Evolutionary conservation across 2,329 filamentous ascomycete genomes (phyloP).

Genomic region (Aspergillus ochraceoroseus): DNA sequence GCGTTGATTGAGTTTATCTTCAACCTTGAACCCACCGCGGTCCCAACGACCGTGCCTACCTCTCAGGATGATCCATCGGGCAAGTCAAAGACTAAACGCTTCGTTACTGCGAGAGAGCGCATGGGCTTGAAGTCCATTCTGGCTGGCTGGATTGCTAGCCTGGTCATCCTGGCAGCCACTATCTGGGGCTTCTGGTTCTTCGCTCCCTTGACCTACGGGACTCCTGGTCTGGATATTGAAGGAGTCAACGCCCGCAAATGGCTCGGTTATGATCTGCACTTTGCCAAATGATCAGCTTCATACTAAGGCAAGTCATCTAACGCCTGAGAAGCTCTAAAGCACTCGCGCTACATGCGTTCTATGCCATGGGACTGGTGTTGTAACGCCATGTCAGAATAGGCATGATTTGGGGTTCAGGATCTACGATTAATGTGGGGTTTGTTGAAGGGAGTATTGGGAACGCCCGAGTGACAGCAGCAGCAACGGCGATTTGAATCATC

Average conservation of each 20-base stretch:
- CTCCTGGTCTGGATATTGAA: conserved; percentile 75
- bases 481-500: not conserved
- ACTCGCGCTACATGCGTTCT: not conserved
- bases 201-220: conserved; percentile 90
- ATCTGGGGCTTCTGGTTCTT: conserved; percentile 87
- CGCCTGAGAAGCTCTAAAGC: too few relatives aligned
- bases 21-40: conserved; percentile 66
- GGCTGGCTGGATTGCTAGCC: conserved; percentile 71
- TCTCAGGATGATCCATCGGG: conserved; percentile 39
- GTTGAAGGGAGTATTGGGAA: not conserved
- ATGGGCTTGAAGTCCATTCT: conserved; percentile 72
- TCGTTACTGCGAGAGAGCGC: conserved; percentile 74
- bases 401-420: not conserved
- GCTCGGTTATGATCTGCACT: conserved; percentile 96
- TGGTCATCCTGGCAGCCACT: conserved; percentile 62
- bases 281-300: conserved; percentile 70
- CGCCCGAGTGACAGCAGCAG: not conserved
- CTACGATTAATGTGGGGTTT: not conserved
- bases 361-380: not conserved
- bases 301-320: not conserved
- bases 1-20: conserved; percentile 94
- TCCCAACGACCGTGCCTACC: conserved; percentile 45
- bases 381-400: conserved; percentile 4
- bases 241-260: conserved; percentile 83
- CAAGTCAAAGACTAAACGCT: conserved; percentile 47